Conservation (phyloP, 1,284 basidiomycete genomes). For the Exobasidium rhododendri region DNA sequence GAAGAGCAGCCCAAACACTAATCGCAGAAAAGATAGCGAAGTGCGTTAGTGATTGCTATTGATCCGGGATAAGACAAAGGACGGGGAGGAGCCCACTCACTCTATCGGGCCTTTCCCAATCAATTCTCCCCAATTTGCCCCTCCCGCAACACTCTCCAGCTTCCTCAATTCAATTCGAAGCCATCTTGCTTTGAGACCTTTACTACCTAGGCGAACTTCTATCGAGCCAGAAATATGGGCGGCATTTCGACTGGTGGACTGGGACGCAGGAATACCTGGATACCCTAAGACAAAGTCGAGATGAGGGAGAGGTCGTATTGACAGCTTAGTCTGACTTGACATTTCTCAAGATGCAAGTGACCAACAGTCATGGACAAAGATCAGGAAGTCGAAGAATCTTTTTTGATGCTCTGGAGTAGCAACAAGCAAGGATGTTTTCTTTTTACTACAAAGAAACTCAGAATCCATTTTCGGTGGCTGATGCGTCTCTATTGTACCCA, state of each 20-base stretch:
- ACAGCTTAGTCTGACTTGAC: constrained; percentile 16
- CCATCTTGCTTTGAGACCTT: constrained; percentile 49
- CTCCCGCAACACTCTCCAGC: constrained; percentile 45
- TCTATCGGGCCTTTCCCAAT: constrained; percentile 50
- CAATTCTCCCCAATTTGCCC: constrained; percentile 51
- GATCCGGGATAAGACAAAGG: too few relatives aligned
- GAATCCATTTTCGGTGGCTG: too few relatives aligned
- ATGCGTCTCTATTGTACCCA: too few relatives aligned
- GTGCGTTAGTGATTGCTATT: too few relatives aligned
- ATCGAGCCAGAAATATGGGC: constrained; percentile 49
- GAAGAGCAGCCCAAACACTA: constrained; percentile 10
- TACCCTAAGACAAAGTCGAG: constrained; percentile 49
- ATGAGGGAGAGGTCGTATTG: constrained; percentile 44
- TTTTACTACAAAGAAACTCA: too few relatives aligned
- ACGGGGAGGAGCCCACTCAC: constrained; percentile 44
- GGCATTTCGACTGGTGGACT: constrained; percentile 29
- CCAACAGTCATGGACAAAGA: background rate
- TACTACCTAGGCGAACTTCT: constrained; percentile 39
- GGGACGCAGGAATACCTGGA: constrained; percentile 42
- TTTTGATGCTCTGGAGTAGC: too few relatives aligned
- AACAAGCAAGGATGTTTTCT: too few relatives aligned
- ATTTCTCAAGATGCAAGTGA: background rate
- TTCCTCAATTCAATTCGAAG: constrained; percentile 52
- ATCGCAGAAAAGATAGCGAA: too few relatives aligned
- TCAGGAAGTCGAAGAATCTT: too few relatives aligned